A percentile compares a stretch with the other conserved stretches of the same genome.
Evolutionary conservation across 768 basidiomycete species (phyloP).

Genomic region (Boletus tomentosulus): DNA sequence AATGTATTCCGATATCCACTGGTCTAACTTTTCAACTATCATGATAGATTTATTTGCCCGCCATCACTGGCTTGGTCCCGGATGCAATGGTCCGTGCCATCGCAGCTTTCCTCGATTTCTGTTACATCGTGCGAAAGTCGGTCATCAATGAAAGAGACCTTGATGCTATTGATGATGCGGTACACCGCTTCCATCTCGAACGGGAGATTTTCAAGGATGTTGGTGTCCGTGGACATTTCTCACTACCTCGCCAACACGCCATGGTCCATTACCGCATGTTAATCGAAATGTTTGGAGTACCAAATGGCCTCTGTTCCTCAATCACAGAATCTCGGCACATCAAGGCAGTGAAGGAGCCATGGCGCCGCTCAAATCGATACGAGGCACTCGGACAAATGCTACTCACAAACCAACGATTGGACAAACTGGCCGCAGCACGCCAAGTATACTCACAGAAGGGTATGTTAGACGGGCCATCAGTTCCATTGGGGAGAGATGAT

Average conservation of each 20-base stretch:
- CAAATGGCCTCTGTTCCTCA: slow-evolving; percentile 16
- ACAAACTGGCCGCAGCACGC: background rate
- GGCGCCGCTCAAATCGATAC: background rate
- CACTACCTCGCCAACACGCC: slow-evolving; percentile 29
- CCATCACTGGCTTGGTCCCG: slow-evolving; percentile 15
- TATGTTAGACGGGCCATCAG: too few relatives aligned
- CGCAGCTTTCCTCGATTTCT: slow-evolving; percentile 28
- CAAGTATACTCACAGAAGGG: too few relatives aligned
- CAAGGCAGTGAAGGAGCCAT: slow-evolving; percentile 5
- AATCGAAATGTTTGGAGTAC: slow-evolving; percentile 26
- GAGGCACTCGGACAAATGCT: slow-evolving; percentile 1
- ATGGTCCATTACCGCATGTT: slow-evolving; percentile 26
- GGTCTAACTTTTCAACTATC: too few relatives aligned
- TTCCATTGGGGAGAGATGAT: too few relatives aligned
- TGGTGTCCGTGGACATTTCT: too few relatives aligned
- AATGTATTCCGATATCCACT: too few relatives aligned
- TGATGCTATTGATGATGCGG: too few relatives aligned
- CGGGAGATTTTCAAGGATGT: too few relatives aligned
- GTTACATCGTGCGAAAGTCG: slow-evolving; percentile 23
- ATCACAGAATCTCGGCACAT: slow-evolving; percentile 29
- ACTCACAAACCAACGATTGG: background rate
- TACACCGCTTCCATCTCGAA: too few relatives aligned
- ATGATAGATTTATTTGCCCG: background rate
- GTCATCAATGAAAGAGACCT: too few relatives aligned
- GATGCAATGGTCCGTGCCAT: slow-evolving; percentile 16